Conservation (phyloP, 805 yeast genomes). For the Saccharomyces mikatae region DNA sequence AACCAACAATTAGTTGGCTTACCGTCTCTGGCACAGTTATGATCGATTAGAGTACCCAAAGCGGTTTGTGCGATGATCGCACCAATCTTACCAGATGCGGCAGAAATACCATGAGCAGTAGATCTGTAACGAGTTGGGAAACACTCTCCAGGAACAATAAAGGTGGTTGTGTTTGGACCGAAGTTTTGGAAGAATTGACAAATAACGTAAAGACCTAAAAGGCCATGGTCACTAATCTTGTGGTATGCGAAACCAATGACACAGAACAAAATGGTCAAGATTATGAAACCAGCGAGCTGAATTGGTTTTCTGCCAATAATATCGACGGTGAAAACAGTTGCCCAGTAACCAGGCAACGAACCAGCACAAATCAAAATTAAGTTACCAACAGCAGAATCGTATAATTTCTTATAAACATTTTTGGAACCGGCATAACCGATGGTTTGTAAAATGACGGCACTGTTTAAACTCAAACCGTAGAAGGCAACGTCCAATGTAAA, state of each 20-base stretch:
- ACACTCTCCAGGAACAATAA: constrained; percentile 83
- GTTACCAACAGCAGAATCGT: constrained; percentile 84
- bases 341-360: constrained; percentile 91
- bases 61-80: constrained; percentile 87
- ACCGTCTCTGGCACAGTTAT: constrained; percentile 57
- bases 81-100: constrained; percentile 88
- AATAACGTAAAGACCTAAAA: constrained; percentile 68
- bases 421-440: constrained; percentile 73
- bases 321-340: constrained; percentile 71
- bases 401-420: constrained; percentile 62
- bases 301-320: constrained; percentile 76
- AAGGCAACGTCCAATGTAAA: constrained; percentile 83
- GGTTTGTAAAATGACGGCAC: constrained; percentile 69
- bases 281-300: constrained; percentile 66
- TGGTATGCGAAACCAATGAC: constrained; percentile 78
- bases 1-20: constrained; percentile 59
- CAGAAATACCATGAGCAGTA: constrained; percentile 90
- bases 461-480: constrained; percentile 81
- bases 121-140: constrained; percentile 95
- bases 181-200: constrained; percentile 85
- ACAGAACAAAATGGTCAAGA: constrained; percentile 68
- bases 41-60: constrained; percentile 75
- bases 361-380: constrained; percentile 91
- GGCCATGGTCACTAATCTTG: constrained; percentile 56
- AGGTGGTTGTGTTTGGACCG: constrained; percentile 91